phyloP scores from a whole-genome alignment of 2,329 filamentous ascomycete species.

The Alternaria hordeiaustralica region DNA sequence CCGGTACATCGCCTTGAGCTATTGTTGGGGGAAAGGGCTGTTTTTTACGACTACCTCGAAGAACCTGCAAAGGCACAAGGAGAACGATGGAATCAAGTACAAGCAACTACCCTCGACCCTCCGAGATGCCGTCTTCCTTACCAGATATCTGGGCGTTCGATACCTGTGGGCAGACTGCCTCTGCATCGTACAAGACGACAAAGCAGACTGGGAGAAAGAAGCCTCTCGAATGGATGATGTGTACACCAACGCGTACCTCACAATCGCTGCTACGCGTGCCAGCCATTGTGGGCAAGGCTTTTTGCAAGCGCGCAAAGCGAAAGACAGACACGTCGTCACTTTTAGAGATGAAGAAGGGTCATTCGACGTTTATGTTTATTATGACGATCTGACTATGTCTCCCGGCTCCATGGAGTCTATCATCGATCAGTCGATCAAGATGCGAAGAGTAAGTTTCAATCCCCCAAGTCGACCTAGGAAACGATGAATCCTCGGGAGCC shows the following conservation, averaged over 20 bases:
- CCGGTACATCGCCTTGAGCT: neutral
- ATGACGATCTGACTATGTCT: constrained; percentile 1
- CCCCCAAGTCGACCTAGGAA: no score
- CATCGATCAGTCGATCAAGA: neutral
- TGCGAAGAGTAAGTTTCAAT: neutral
- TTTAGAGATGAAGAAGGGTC: neutral
- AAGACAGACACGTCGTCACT: neutral
- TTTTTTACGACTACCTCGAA: neutral
- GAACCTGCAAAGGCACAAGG: neutral
- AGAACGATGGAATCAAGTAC: neutral
- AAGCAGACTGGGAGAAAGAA: constrained; percentile 1
- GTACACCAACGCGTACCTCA: neutral
- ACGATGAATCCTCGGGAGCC: no score
- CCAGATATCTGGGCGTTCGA: neutral
- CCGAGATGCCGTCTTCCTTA: neutral
- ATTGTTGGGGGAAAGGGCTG: neutral
- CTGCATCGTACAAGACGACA: constrained; percentile 21
- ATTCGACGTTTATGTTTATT: neutral
- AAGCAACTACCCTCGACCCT: neutral
- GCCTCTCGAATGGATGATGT: constrained; percentile 13
- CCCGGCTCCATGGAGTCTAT: constrained; percentile 1
- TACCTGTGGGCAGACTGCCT: constrained; percentile 28
- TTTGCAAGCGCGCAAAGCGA: neutral
- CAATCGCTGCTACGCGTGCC: constrained; percentile 2
- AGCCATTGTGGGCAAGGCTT: constrained; percentile 5